Conservation (phyloP, 2,329 filamentous ascomycete species). For the Aspergillus texensis region DNA sequence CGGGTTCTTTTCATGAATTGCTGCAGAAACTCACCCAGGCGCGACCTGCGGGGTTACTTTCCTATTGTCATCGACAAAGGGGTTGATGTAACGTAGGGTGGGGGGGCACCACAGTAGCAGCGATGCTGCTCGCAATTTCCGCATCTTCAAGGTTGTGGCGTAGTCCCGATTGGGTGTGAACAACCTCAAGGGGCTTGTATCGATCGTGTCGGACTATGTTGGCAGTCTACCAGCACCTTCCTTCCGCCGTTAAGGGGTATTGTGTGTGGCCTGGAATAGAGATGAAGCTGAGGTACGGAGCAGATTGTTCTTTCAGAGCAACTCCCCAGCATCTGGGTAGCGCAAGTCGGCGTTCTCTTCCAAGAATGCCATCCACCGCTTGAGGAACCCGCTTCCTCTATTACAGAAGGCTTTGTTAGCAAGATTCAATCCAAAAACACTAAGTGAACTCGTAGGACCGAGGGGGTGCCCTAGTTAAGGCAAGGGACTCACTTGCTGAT, state of each 20-base stretch:
- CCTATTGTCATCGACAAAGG: background rate
- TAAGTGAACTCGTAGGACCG: background rate
- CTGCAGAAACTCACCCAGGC: background rate
- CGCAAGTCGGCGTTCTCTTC: conserved; percentile 88
- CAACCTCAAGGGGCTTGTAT: background rate
- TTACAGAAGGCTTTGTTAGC: conserved; percentile 12
- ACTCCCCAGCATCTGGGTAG: conserved; percentile 68
- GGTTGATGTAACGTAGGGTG: background rate
- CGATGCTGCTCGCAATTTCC: background rate
- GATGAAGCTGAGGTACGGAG: background rate
- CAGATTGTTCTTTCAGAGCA: conserved; percentile 26
- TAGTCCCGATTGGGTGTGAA: background rate
- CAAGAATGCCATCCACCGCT: conserved; percentile 86
- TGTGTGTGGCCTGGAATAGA: background rate
- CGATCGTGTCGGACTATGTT: background rate
- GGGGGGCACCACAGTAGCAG: background rate
- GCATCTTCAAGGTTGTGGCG: background rate
- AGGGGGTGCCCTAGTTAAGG: background rate
- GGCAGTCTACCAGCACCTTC: background rate
- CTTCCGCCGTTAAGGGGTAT: background rate
- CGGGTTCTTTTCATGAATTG: background rate
- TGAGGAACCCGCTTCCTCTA: conserved; percentile 83
- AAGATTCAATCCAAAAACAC: background rate
- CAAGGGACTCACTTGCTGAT: conserved; percentile 74
- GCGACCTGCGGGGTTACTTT: background rate